Base-by-base conservation (phyloP, 2,329 filamentous ascomycete genomes). In the Phyllosticta paracitricarpa region DNA sequence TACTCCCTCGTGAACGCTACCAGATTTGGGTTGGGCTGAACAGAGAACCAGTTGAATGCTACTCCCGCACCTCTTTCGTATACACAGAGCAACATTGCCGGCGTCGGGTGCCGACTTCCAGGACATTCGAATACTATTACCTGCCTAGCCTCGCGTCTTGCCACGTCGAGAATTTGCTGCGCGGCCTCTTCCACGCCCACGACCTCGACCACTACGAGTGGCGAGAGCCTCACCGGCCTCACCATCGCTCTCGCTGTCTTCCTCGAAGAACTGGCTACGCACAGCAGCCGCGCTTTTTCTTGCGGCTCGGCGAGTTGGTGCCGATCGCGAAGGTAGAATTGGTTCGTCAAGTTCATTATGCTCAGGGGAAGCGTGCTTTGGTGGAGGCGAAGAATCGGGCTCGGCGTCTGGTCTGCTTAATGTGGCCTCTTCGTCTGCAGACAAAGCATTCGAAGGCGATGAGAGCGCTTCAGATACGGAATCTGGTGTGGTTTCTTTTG, bases 251-350 rank as follows among this genome's bases (percentile, higher is more conserved):
- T 53, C 57, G 25, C 56, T 48, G 6, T 26, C 54, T 17, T 33
- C 52, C 1, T 51, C 53, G 26, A 65, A 65, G 22, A 62, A 65
- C 25, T 65, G 64, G 24, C 64, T 65, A 24, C 59, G 58, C 10
- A 64, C 58, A 28, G 64, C 64, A 1, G 57, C 55, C 14, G 59
- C 58, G 25, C 64, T 64, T 12, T 63, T 64, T 17, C 61, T 40
- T 26, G 62, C 63, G 12, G 64, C 62, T 12, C 56, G 19, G 5
- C 64, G 22, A n/a, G 19, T 58, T 59, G 30, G 25, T 7, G 17
- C 25, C 51, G 19, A 35, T 9, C 40, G 30, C 17, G 22, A 25
- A 8, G 40, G 57, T 22, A 58, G 30, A 3, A 28, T 54, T n/a
- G 33, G 52, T 4, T 53, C 54, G 7, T 53, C 30, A 22, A 35